Evolutionary conservation across 371 early-diverging fungal genomes (phyloP).

Genomic region (Mucor lusitanicus): DNA sequence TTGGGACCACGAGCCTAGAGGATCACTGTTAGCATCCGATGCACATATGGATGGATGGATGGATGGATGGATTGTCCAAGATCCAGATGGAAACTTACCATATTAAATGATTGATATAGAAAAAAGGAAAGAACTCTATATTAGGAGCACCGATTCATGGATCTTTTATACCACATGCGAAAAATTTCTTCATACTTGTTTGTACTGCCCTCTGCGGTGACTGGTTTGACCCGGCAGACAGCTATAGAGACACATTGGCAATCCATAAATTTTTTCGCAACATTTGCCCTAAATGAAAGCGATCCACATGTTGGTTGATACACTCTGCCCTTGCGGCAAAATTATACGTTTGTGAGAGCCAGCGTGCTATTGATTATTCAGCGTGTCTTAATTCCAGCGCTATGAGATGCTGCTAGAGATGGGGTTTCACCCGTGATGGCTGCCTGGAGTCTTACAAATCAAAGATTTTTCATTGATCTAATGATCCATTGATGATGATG

Average conservation of each 20-base stretch:
- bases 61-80: conserved; percentile 10
- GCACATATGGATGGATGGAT: too few species aligned
- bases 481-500: background rate
- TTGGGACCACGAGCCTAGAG: conserved; percentile 87
- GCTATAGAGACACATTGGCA: background rate
- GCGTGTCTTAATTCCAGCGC: background rate
- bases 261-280: too few species aligned
- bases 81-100: conserved; percentile 17
- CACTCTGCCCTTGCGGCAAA: too few species aligned
- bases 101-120: conserved; percentile 22
- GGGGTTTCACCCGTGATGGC: background rate
- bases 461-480: background rate
- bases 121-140: conserved; percentile 10
- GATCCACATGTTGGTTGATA: too few species aligned
- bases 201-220: background rate
- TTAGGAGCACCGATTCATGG: background rate
- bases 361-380: background rate
- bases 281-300: too few species aligned
- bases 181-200: background rate
- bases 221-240: conserved; percentile 4
- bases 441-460: background rate
- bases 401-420: background rate
- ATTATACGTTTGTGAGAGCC: too few species aligned
- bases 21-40: background rate
- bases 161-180: background rate